Percentiles rank a stretch among this genome's conserved stretches.
Conservation (phyloP, 148 eudicot genomes). For the Chenopodium berlandieri region DNA sequence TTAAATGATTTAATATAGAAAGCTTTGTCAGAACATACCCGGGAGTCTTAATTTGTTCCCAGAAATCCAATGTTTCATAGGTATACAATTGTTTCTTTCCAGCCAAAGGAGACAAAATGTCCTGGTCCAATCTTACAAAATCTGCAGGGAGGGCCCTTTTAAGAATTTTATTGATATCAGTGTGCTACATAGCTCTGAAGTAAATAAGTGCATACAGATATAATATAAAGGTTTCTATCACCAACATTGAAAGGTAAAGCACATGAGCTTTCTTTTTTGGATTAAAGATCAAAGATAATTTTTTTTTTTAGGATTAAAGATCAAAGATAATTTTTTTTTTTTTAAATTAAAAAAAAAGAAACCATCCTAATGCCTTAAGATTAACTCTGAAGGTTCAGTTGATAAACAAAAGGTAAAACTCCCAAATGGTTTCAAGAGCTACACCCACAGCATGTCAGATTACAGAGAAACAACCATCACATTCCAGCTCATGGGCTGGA, state of each 20-base stretch:
- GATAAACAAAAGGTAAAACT: background rate
- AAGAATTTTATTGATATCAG: slow-evolving; percentile 30
- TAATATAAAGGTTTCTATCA: background rate
- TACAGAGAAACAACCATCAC: background rate
- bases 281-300: slow-evolving; percentile 10
- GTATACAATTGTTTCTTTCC: slow-evolving; percentile 89
- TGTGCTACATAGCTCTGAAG: slow-evolving; percentile 2
- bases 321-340: too few relatives aligned
- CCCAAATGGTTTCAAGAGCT: background rate
- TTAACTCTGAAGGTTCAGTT: background rate
- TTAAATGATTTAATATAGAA: slow-evolving; percentile 9
- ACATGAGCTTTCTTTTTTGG: background rate
- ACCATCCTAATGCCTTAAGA: background rate
- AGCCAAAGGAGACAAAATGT: slow-evolving; percentile 89
- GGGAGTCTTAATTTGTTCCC: slow-evolving; percentile 97
- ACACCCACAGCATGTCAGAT: background rate
- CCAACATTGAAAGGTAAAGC: background rate
- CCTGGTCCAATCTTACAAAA: slow-evolving; percentile 66
- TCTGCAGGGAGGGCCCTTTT: slow-evolving; percentile 58
- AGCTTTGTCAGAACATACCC: slow-evolving; percentile 39
- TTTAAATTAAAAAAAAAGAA: too few relatives aligned
- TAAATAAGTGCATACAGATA: background rate
- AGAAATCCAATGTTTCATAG: slow-evolving; percentile 74
- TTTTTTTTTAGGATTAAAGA: too few relatives aligned
- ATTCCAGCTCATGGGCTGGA: background rate